Evolutionary conservation across 1,284 basidiomycete species (phyloP).

Genomic region (Trichosporon sp.): DNA sequence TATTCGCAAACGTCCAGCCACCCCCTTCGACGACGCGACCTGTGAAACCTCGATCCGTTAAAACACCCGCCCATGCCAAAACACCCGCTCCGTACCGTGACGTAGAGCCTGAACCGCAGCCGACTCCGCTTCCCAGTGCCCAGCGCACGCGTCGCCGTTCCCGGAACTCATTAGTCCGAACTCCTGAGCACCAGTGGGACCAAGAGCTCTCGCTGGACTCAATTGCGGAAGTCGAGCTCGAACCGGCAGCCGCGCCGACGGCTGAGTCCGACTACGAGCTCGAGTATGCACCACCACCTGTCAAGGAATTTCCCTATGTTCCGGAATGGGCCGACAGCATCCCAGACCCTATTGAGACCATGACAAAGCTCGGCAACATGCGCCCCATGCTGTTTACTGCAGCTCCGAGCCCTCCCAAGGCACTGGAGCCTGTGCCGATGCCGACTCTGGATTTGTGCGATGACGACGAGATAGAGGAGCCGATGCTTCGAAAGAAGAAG

Average conservation of each 20-base stretch:
- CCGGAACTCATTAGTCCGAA: conserved; percentile 7
- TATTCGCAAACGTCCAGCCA: conserved; percentile 16
- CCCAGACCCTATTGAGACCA: conserved; percentile 15
- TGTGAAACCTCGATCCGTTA: conserved; percentile 4
- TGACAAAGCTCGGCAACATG: conserved; percentile 12
- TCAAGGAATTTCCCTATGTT: conserved; percentile 11
- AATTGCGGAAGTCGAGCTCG: conserved; percentile 30
- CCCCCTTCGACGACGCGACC: conserved; percentile 6
- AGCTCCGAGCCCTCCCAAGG: background rate
- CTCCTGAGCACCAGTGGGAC: conserved; percentile 28
- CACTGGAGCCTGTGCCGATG: background rate
- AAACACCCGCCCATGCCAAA: conserved; percentile 13
- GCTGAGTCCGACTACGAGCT: conserved; percentile 14
- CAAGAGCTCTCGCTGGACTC: conserved; percentile 38
- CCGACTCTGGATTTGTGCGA: conserved; percentile 4
- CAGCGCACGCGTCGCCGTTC: conserved; percentile 29
- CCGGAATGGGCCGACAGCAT: conserved; percentile 18
- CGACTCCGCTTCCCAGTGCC: conserved; percentile 40
- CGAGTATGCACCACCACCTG: conserved; percentile 16
- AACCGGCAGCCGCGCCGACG: background rate
- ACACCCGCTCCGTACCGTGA: conserved; percentile 11
- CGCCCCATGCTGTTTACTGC: conserved; percentile 9
- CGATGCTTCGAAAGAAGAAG: conserved; percentile 3
- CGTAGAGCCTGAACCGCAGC: conserved; percentile 18
- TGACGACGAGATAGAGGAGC: conserved; percentile 16